These are phyloP conservation scores for Lizonia empirigonia DNA, from an alignment of 2,329 filamentous ascomycete genomes.

Conservation along the genomic window DNA sequence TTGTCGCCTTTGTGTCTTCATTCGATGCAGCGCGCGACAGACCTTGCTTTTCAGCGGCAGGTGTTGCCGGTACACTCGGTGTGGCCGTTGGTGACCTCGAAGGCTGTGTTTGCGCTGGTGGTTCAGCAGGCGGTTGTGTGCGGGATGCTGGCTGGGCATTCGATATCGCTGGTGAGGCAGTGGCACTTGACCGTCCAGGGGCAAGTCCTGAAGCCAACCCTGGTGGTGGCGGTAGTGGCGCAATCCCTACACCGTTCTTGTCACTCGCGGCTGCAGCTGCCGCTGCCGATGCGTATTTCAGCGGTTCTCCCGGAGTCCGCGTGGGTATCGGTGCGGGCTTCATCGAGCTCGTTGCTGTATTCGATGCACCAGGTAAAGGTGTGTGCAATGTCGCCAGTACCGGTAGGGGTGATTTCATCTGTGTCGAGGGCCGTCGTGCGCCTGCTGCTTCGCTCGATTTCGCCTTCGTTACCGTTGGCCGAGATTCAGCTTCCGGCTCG, in stretches of 20 bases:
- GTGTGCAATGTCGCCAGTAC: conserved; percentile 88
- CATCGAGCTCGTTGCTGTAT: conserved; percentile 70
- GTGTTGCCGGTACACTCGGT: conserved; percentile 53
- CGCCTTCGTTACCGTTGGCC: conserved; percentile 58
- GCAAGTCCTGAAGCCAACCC: conserved; percentile 51
- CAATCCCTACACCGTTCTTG: conserved; percentile 86
- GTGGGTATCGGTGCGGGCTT: conserved; percentile 89
- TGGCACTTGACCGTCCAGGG: conserved; percentile 57
- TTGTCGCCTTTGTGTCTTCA: conserved; percentile 37
- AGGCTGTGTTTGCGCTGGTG: conserved; percentile 43
- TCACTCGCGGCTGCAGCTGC: conserved; percentile 91
- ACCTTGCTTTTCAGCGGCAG: conserved; percentile 53
- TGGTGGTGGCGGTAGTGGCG: conserved; percentile 89
- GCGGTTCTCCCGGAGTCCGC: conserved; percentile 81
- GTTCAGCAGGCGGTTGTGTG: conserved; percentile 48
- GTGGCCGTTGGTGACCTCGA: conserved; percentile 54
- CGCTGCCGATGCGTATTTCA: conserved; percentile 96
- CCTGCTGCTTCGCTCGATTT: conserved; percentile 67
- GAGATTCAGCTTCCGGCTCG: conserved; percentile 67
- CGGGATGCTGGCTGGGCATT: conserved; percentile 50
- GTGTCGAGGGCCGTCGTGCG: conserved; percentile 77
- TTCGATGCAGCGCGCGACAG: conserved; percentile 38
- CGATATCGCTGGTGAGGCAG: conserved; percentile 57
- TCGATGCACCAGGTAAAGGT: conserved; percentile 66
- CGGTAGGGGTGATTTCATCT: conserved; percentile 93